Evolutionary conservation across 1,284 basidiomycete species (phyloP), one percentile per base, ranked within the genome.

Genomic region (Trichosporon sp.): DNA sequence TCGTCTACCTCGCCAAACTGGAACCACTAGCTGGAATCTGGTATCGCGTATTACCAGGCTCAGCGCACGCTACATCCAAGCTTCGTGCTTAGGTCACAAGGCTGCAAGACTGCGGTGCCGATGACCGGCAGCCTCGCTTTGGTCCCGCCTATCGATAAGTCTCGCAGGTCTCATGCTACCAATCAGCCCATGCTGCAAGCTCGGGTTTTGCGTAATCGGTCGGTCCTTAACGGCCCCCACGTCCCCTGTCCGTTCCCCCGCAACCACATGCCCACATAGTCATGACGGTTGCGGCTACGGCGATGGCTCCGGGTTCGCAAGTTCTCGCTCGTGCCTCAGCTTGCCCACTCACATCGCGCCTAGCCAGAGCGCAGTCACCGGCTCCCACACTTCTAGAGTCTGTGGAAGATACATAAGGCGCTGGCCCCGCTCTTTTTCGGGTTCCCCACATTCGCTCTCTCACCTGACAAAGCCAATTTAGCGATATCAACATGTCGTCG

Each of bases 401-500:
- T 10, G 27, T 31, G 21, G 14, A 31, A 57, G 11, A 16, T 54
- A 54, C 52, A 19, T 31, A 44, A 44, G 40, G 16, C 40, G n/a
- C n/a, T 7, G 13, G 5, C 40, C 40, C 31, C 31, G 56, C 31
- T 23, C 16, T 31, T 5, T 29, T 16, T 6, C 29, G 49, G 29
- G 29, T 29, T 54, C 59, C 27, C 52, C 21, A 34, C 46, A 34
- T 32, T 46, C 34, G 21, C 56, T n/a, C 60, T 25, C 29, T 37
- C 34, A 56, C 56, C 1, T n/a, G n/a, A 21, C 56, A 16, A 56
- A 56, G 29, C 29, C 29, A 37, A 58, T 34, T 33, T 8, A 63
- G 44, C 54, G 46, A 57, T 14, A 27, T 31, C 21, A 52, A 44
- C 14, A 60, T 60, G 59, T 16, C n/a, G n/a, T n/a, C 59, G 27